These are phyloP conservation scores for Boeremia lycopersici DNA, from an alignment of 2,329 filamentous ascomycete genomes.

Conservation along the genomic window DNA sequence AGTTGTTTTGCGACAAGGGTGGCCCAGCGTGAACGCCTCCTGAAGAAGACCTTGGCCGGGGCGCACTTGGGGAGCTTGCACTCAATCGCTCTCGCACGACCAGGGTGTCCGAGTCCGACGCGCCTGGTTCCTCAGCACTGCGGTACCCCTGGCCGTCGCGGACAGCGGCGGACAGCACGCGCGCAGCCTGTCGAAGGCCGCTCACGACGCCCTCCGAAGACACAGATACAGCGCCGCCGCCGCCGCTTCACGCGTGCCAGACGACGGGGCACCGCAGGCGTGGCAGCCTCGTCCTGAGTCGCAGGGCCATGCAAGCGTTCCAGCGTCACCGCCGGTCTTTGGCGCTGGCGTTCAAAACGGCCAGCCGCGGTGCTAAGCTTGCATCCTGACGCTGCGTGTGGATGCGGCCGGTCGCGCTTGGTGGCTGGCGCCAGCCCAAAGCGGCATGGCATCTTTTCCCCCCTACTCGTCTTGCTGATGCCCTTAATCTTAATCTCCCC, in stretches of 20 bases:
- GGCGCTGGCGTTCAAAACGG: conserved; percentile 32
- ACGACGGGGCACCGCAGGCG: conserved; percentile 1
- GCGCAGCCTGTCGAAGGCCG: conserved; percentile 3
- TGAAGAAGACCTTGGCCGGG: conserved; percentile 19
- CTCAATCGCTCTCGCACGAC: conserved; percentile 5
- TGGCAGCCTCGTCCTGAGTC: conserved; percentile 19
- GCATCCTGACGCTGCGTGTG: conserved; percentile 21
- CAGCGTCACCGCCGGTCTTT: conserved; percentile 25
- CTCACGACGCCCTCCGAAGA: background rate
- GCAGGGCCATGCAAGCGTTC: conserved; percentile 21
- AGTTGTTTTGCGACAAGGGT: conserved; percentile 30
- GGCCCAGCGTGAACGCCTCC: conserved; percentile 27
- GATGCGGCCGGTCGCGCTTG: conserved; percentile 17
- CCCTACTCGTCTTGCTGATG: conserved; percentile 34
- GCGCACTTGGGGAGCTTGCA: conserved; percentile 23
- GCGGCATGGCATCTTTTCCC: conserved; percentile 27
- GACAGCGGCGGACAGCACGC: conserved; percentile 4
- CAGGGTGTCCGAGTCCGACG: conserved; percentile 15
- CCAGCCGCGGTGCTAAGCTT: conserved; percentile 24
- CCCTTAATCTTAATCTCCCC: conserved; percentile 44
- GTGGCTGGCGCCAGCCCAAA: conserved; percentile 17
- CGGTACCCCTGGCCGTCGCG: conserved; percentile 14
- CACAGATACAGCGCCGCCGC: background rate
- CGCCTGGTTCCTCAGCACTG: conserved; percentile 9
- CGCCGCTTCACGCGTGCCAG: background rate